Evolutionary conservation across 257 asterid species (phyloP), one percentile per base, ranked within the genome.

Genomic region (Nicotiana undulata): DNA sequence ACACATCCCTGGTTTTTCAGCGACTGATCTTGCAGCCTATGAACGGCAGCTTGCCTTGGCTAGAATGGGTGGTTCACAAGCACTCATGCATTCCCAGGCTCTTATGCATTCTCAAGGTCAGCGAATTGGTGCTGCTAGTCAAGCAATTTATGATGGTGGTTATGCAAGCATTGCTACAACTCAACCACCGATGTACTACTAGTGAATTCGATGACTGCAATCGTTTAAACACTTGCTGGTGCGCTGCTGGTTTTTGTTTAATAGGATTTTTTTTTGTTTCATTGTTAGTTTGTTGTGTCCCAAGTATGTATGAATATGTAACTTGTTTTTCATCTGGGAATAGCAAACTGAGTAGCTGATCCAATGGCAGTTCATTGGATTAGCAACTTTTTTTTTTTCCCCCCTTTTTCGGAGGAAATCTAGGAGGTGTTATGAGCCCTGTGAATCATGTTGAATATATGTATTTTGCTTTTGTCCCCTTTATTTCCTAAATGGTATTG

Each of bases 81-180:
- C 90, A 55, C 84, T 89, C 77, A 84, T 92, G 90, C 89, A 84
- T 67, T 67, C 76, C 24, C 94, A 90, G 22, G 93, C 90, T 63
- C 86, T 90, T 77, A 85, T 93, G 91, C 90, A 85, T 66, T 89
- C 88, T 13, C 98, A 91, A 76, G 91, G 87, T 29, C 97, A 88
- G 75, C 91, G 90, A 65, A 85, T 91, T 20, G 90, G 89, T 11
- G 89, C 91, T 4, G 88, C 88, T 18, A 83, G 79, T 68, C 97
- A 86, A 81, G 87, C 90, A 2, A 84, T 92, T 72, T 90, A 90
- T 22, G 91, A 88, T 63, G 89, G 87, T 51, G 91, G 89, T n/a
- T 90, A 89, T 64, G 82, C 89, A 0, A 70, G 86, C 84, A 82
- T 87, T 6, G 82, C 85, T 37, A 67, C 92, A 1, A 28, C 92